A percentile compares a stretch with the other conserved stretches of the same genome.
Evolutionary conservation across 2,329 filamentous ascomycete species (phyloP).

Genomic region (Paecilomyces formosus): DNA sequence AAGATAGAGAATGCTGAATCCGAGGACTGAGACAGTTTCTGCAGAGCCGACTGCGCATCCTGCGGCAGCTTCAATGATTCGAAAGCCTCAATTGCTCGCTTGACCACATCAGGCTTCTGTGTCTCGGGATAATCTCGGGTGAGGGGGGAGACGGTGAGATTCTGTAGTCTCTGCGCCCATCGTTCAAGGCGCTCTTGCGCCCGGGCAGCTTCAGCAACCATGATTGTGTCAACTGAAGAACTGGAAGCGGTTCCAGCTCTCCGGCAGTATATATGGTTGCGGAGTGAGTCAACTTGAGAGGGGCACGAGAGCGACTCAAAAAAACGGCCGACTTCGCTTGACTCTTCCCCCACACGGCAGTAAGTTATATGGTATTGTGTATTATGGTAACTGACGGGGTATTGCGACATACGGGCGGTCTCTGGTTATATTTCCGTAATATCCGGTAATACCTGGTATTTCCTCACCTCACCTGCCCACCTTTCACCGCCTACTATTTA

Average conservation of each 20-base stretch:
- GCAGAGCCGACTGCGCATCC: slow-evolving; percentile 27
- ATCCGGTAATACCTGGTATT: no score
- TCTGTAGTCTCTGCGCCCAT: slow-evolving; percentile 35
- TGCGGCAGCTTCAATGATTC: slow-evolving; percentile 32
- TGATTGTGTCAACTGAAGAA: slow-evolving; percentile 14
- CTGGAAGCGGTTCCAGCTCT: slow-evolving; percentile 6
- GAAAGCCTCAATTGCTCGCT: slow-evolving; percentile 36
- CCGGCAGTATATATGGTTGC: slow-evolving; percentile 1
- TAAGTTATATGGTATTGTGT: no score
- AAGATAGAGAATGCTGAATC: slow-evolving; percentile 33
- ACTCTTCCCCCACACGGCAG: not conserved
- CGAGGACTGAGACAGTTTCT: slow-evolving; percentile 28
- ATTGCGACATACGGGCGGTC: no score
- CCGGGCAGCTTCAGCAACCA: slow-evolving; percentile 25
- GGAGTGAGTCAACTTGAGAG: slow-evolving; percentile 16
- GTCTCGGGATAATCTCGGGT: slow-evolving; percentile 37
- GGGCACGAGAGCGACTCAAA: slow-evolving; percentile 12
- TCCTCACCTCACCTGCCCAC: no score
- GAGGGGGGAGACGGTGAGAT: slow-evolving; percentile 36
- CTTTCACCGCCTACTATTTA: not conserved
- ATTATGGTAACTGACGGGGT: no score
- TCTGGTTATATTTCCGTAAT: no score
- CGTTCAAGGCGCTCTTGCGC: slow-evolving; percentile 32
- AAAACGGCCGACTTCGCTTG: slow-evolving; percentile 19
- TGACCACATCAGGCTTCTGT: slow-evolving; percentile 26